Evolutionary conservation across 495 filamentous ascomycete species (phyloP), one percentile per base, ranked within the genome.

Genomic region (Penicillium angulare): DNA sequence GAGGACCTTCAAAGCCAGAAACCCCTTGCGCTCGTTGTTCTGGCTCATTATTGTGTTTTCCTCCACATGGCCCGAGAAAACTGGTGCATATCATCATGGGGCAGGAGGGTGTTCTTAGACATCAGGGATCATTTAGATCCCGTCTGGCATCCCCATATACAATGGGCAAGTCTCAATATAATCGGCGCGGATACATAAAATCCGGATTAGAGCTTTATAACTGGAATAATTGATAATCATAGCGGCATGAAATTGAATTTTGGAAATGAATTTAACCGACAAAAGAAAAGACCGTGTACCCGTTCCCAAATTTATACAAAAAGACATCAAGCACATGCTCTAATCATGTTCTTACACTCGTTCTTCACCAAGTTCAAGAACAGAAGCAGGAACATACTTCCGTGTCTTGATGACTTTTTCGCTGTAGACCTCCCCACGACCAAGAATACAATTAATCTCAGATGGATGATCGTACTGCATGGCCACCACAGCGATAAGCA

Each of bases 401-500:
- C 42, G 50, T 1, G 40, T 54, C 40, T 38, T 41, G 21, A 58
- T 42, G 1, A 60, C 26, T 22, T 56, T 58, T 44, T 60, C 52
- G 0, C 49, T 50, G 22, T 59, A 61, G 18, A 10, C 29, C 3
- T 54, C 38, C 0, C 52, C 59, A 0, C 61, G 47, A 9, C 60
- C 61, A 16, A 65, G 36, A 7, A 62, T 17, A 21, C 47, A 56
- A 15, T 67, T 61, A 3, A 69, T 50, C 47, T 69, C 53, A 45
- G 66, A 64, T 5, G 68, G 68, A 49, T 71, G 68, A 10, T 45
- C 21, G 27, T 68, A 52, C 43, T 71, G 75, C 46, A 86, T 77
- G 2, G 78, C 47, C 0, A 76, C 50, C 62, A 80, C 76, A 15
- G 76, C 79, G 0, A 60, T 6, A 18, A 82, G 55, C 84, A 89